Percentiles rank a stretch among this genome's conserved stretches.
Evolutionary conservation across 768 basidiomycete species (phyloP).

Genomic region (Suillus luteus): DNA sequence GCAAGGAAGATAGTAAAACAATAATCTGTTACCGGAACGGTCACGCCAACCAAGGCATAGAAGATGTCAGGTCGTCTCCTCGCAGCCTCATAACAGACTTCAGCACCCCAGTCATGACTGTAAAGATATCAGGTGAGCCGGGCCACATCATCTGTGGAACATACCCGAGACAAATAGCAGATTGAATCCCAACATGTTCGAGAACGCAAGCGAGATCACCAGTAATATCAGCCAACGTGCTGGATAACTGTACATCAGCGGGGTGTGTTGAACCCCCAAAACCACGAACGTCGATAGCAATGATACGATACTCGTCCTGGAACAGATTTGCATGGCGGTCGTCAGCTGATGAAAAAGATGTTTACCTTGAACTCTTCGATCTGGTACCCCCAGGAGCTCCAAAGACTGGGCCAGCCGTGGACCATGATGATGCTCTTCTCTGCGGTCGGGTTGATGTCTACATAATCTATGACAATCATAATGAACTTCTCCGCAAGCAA

Average conservation of each 20-base stretch:
- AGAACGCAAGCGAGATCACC: conserved; percentile 67
- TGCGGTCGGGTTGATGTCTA: conserved; percentile 56
- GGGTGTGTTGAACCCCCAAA: conserved; percentile 72
- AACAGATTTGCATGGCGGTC: not conserved
- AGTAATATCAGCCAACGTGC: conserved; percentile 60
- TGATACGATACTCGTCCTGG: conserved; percentile 63
- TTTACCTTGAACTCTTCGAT: conserved; percentile 64
- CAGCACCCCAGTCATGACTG: conserved; percentile 79
- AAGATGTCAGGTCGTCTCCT: conserved; percentile 68
- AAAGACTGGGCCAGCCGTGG: conserved; percentile 83
- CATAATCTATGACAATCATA: not conserved
- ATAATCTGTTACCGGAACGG: conserved; percentile 53
- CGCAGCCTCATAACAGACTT: conserved; percentile 67
- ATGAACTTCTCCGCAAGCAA: not conserved
- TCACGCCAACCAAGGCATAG: conserved; percentile 55
- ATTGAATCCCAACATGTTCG: conserved; percentile 46
- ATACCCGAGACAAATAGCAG: conserved; percentile 66
- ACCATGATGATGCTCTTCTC: conserved; percentile 62
- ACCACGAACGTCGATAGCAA: conserved; percentile 67
- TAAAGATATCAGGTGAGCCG: not conserved
- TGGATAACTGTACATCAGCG: conserved; percentile 59
- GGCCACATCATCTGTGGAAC: conserved; percentile 12
- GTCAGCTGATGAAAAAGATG: not conserved
- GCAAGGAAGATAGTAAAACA: not conserved
- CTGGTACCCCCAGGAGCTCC: conserved; percentile 75